These are phyloP conservation scores for Crithidia sp. DNA, from an alignment of 208 protist species.

Conservation along the genomic window DNA sequence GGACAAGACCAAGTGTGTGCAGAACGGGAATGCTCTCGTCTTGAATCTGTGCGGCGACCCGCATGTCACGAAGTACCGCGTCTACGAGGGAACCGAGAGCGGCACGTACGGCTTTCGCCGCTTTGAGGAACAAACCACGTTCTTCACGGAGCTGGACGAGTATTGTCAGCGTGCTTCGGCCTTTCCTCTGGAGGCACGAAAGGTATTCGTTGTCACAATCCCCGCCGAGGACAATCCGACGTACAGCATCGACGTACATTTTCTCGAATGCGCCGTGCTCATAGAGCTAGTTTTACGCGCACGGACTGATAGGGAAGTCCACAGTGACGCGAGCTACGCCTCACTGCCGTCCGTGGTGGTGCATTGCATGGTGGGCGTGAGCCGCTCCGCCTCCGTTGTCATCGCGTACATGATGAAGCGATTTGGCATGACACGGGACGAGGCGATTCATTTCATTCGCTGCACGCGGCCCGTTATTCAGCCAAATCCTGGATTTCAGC, in stretches of 20 bases:
- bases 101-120: constrained; percentile 25
- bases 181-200: constrained; percentile 26
- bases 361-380: constrained; percentile 91
- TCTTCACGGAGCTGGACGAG: constrained; percentile 49
- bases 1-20: constrained; percentile 38
- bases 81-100: constrained; percentile 43
- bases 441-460: constrained; percentile 64
- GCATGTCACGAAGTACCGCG: constrained; percentile 56
- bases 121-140: constrained; percentile 46
- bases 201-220: constrained; percentile 75
- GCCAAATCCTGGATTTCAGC: constrained; percentile 81
- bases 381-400: constrained; percentile 80
- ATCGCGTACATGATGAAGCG: constrained; percentile 89
- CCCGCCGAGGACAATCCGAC: constrained; percentile 66
- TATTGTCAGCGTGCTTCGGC: constrained; percentile 39
- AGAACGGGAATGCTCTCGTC: constrained; percentile 57
- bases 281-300: constrained; percentile 67
- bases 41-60: constrained; percentile 69
- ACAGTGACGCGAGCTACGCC: not conserved
- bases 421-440: constrained; percentile 45
- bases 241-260: constrained; percentile 79
- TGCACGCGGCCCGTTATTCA: constrained; percentile 59
- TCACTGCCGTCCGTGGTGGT: constrained; percentile 51
- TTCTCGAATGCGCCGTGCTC: constrained; percentile 63
- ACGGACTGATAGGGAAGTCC: constrained; percentile 6